Evolutionary conservation across 768 basidiomycete species (phyloP), one percentile per base, ranked within the genome.

Genomic region (Tricholoma saponaceum): DNA sequence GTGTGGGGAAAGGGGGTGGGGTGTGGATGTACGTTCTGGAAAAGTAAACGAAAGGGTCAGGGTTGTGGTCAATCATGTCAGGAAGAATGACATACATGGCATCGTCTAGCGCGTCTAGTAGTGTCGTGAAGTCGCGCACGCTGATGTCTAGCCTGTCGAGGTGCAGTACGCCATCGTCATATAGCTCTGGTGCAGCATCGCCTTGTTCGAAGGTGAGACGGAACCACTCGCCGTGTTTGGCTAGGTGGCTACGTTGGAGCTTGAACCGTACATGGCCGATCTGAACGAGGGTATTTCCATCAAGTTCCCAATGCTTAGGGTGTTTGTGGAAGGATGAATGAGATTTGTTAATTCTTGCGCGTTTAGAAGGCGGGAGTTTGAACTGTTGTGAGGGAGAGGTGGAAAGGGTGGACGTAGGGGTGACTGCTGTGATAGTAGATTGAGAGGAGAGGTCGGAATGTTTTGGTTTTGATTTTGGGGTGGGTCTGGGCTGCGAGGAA

Each of bases 261-360:
- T 64, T 66, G 62, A 76, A 77, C 32, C 71, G 63, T 3, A 64
- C 68, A 18, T 66, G 62, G n/a, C 67, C 60, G n/a, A 74, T 58
- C 46, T 74, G 68, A 8, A 80, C 49, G 35, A 75, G 64, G 1
- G 74, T 63, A 7, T 68, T 68, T 1, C 74, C 76, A 55, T 74
- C 74, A 20, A 67, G 64, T 23, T 70, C 60, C 75, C 76, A 76
- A 51, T 73, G 60, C 18, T 51, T 52, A 1, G 58, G 50, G 4
- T 43, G 58, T 26, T 25, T 53, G 6, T 54, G 57, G 20, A 35
- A n/a, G n/a, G n/a, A 58, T 25, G 46, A 54, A 20, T 16, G 32
- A 25, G 46, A 14, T 44, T 26, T 26, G 25, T 16, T 26, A 13
- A 4, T 26, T 7, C 16, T 47, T 3, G 25, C 8, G 5, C 46